Conservation (phyloP, 1,284 basidiomycete genomes). For the Ceratobasidium sp. region DNA sequence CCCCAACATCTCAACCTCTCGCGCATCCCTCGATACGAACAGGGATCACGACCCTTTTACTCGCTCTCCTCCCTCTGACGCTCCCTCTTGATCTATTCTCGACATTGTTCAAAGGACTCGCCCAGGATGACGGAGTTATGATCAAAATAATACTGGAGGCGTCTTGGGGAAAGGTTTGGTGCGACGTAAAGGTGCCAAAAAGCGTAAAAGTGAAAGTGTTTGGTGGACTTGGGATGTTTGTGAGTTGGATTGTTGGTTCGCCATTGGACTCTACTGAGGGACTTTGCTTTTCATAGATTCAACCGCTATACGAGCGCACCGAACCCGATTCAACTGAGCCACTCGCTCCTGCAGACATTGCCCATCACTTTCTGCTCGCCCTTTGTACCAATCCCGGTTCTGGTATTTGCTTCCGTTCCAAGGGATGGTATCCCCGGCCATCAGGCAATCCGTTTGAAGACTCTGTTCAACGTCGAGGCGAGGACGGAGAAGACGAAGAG, state of each 20-base stretch:
- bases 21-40: conserved; percentile 69
- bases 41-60: conserved; percentile 68
- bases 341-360: conserved; percentile 77
- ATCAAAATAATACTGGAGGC: conserved; percentile 66
- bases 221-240: conserved; percentile 54
- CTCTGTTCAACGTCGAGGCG: conserved; percentile 44
- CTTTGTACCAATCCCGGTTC: conserved; percentile 83
- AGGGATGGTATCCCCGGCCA: conserved; percentile 86
- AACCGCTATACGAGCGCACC: conserved; percentile 71
- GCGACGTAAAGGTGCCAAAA: conserved; percentile 69
- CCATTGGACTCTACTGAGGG: background rate
- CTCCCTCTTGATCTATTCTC: conserved; percentile 67
- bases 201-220: conserved; percentile 73
- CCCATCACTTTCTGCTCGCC: conserved; percentile 86
- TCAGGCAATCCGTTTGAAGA: conserved; percentile 48
- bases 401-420: conserved; percentile 88
- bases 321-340: conserved; percentile 59
- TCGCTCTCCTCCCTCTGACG: conserved; percentile 73
- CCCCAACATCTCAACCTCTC: conserved; percentile 6
- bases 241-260: background rate
- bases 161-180: conserved; percentile 74
- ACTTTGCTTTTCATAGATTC: conserved; percentile 56
- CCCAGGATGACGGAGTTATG: conserved; percentile 66
- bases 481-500: conserved; percentile 49
- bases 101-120: conserved; percentile 71